Evolutionary conservation across 495 filamentous ascomycete species (phyloP).

Genomic region (Hypoxylon lenormandii): DNA sequence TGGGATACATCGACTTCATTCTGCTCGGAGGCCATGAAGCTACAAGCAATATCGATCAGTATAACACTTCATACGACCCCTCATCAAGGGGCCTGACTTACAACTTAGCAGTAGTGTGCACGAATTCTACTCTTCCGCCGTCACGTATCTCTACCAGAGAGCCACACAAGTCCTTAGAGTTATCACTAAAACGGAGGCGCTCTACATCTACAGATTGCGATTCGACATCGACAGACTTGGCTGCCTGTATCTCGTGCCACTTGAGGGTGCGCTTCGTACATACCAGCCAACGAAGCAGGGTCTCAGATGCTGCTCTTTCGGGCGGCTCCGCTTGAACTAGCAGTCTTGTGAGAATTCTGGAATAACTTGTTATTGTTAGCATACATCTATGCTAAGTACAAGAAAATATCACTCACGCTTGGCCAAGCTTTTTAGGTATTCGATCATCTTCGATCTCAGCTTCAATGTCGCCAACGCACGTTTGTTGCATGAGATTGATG

Average conservation of each 20-base stretch:
- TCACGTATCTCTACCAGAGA: constrained; percentile 44
- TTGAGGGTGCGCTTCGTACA: constrained; percentile 61
- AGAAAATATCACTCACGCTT: constrained; percentile 1
- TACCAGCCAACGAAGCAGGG: constrained; percentile 52
- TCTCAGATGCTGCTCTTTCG: neutral
- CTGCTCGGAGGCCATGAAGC: neutral
- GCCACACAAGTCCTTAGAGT: constrained; percentile 47
- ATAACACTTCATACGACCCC: too few relatives aligned
- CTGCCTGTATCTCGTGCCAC: constrained; percentile 62
- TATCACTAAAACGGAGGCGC: constrained; percentile 19
- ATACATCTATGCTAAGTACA: neutral
- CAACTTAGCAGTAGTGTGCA: constrained; percentile 51
- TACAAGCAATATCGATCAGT: neutral
- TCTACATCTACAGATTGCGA: constrained; percentile 24
- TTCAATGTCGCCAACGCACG: neutral
- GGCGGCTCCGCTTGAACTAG: neutral
- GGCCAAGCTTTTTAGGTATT: neutral
- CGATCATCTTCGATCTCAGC: constrained; percentile 1
- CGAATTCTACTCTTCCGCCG: constrained; percentile 42
- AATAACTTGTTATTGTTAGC: constrained; percentile 1
- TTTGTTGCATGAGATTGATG: neutral
- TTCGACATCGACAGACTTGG: constrained; percentile 52
- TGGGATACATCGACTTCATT: neutral
- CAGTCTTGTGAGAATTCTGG: neutral
- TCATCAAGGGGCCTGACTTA: constrained; percentile 1